Percentiles rank a stretch among this genome's conserved stretches.
Evolutionary conservation across 495 filamentous ascomycete genomes (phyloP).

Genomic region (Podospora pseudoanserina): DNA sequence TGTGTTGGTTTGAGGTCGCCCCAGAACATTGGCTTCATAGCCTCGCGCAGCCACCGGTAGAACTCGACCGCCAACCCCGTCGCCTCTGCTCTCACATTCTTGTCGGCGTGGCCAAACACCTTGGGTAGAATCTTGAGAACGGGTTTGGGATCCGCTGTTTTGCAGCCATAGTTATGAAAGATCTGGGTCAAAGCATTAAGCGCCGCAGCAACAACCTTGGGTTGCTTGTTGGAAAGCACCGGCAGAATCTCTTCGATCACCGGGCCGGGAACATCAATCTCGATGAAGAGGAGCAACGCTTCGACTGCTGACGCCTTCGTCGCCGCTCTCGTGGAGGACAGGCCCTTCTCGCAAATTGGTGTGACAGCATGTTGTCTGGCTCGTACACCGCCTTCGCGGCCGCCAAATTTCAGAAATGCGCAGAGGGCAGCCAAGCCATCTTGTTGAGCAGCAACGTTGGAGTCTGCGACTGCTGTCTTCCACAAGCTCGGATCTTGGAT

Average conservation of each 20-base stretch:
- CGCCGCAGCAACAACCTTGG: constrained; percentile 86
- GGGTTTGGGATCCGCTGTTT: constrained; percentile 92
- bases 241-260: constrained; percentile 90
- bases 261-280: constrained; percentile 80
- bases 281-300: constrained; percentile 82
- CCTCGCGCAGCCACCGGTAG: constrained; percentile 95
- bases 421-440: constrained; percentile 85
- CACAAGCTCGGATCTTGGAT: constrained; percentile 78
- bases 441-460: constrained; percentile 95
- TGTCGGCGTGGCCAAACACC: constrained; percentile 93
- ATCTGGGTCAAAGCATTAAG: constrained; percentile 76
- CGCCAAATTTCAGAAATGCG: constrained; percentile 84
- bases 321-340: constrained; percentile 78
- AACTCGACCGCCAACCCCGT: constrained; percentile 90
- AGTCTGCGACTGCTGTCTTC: constrained; percentile 91
- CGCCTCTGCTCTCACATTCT: constrained; percentile 94
- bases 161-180: constrained; percentile 91
- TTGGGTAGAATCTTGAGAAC: constrained; percentile 89
- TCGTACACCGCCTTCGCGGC: constrained; percentile 71
- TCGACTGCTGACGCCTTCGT: constrained; percentile 86
- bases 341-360: constrained; percentile 85
- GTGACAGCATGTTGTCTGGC: constrained; percentile 70
- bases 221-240: constrained; percentile 81
- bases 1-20: constrained; percentile 92
- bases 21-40: constrained; percentile 98